Conservation (phyloP, 345 rosid genomes). For the thale cress (Arabidopsis thaliana) region TAIR10.1 NC_003074.8:18743001-18743500, state of each 20-base stretch:
- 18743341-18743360: constrained; percentile 6
- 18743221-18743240: constrained; percentile 95
- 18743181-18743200: not conserved
- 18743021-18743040: not conserved
- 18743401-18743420: not conserved
- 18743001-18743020: constrained; percentile 34
- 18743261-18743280: constrained; percentile 93
- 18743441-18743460: constrained; percentile 74
- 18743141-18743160: constrained; percentile 62
- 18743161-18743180: constrained; percentile 24
- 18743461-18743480: constrained; percentile 78
- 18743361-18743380: not conserved
- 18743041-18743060: not conserved
- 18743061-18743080: constrained; percentile 2
- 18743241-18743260: constrained; percentile 89
- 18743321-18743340: constrained; percentile 51
- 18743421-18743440: constrained; percentile 75
- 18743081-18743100: constrained; percentile 80
- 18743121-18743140: constrained; percentile 97
- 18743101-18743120: constrained; percentile 93
- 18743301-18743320: constrained; percentile 92
- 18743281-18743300: constrained; percentile 97
- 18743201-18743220: constrained; percentile 19
- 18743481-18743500: constrained; percentile 79
- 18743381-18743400: not conserved